Evolutionary conservation across 1,139 yeast species (phyloP).

Genomic region (Geotrichum bryndzae): DNA sequence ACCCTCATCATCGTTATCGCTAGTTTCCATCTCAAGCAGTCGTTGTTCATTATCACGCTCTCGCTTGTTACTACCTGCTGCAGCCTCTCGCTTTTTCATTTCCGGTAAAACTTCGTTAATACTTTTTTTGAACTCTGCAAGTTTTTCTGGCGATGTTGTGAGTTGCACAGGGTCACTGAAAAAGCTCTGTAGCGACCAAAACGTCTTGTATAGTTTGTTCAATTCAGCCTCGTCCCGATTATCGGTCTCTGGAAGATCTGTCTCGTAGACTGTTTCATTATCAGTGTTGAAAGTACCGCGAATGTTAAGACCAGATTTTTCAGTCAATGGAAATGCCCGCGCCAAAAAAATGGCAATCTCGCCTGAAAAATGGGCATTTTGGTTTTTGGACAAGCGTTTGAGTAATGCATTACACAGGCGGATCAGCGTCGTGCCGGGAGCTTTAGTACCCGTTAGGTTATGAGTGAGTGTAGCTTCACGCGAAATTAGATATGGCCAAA

Average conservation of each 20-base stretch:
- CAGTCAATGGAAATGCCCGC: slow-evolving; percentile 37
- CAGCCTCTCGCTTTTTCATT: slow-evolving; percentile 15
- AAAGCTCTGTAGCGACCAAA: slow-evolving; percentile 31
- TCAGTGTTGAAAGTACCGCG: slow-evolving; percentile 37
- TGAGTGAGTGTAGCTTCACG: slow-evolving; percentile 29
- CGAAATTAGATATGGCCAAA: slow-evolving; percentile 36
- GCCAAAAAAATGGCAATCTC: slow-evolving; percentile 36
- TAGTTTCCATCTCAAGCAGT: slow-evolving; percentile 11
- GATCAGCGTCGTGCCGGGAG: slow-evolving; percentile 37
- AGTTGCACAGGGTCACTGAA: slow-evolving; percentile 27
- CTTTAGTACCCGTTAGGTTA: slow-evolving; percentile 31
- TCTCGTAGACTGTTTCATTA: slow-evolving; percentile 33
- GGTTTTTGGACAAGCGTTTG: slow-evolving; percentile 35
- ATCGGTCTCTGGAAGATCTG: slow-evolving; percentile 8
- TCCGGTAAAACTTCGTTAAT: slow-evolving; percentile 19
- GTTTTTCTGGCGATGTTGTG: slow-evolving; percentile 10
- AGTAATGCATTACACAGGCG: slow-evolving; percentile 37
- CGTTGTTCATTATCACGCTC: slow-evolving; percentile 16
- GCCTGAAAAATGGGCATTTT: slow-evolving; percentile 37
- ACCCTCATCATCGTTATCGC: slow-evolving; percentile 16
- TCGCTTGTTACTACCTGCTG: slow-evolving; percentile 7
- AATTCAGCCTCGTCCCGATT: slow-evolving; percentile 10
- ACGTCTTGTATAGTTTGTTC: slow-evolving; percentile 22
- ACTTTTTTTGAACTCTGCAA: slow-evolving; percentile 22
- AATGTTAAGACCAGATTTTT: slow-evolving; percentile 37